Conservation (phyloP, 441 rosid genomes). For the Hura crepitans region DNA sequence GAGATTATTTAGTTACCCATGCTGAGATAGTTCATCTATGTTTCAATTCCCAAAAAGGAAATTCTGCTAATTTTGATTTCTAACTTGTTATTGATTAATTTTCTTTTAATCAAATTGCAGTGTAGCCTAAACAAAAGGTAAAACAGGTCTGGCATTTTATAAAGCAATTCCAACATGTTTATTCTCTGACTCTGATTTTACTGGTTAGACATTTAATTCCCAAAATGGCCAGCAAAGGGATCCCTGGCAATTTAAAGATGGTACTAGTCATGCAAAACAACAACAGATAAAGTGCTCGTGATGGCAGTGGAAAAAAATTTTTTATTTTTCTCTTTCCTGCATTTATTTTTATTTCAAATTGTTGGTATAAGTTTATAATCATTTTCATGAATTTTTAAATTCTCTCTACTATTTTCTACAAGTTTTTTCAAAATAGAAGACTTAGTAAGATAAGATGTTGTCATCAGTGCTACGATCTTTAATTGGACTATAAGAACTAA, state of each 20-base stretch:
- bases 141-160: constrained; percentile 86
- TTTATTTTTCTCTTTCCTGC: too few species aligned
- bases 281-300: constrained; percentile 33
- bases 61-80: constrained; percentile 36
- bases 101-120: constrained; percentile 36
- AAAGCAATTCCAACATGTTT: constrained; percentile 52
- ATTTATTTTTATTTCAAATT: too few species aligned
- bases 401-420: too few species aligned
- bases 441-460: too few species aligned
- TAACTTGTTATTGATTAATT: neutral
- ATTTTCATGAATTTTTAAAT: too few species aligned
- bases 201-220: constrained; percentile 66
- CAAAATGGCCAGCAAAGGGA: constrained; percentile 24
- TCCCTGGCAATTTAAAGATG: constrained; percentile 19
- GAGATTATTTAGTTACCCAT: constrained; percentile 25
- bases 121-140: constrained; percentile 79
- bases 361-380: too few species aligned
- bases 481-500: too few species aligned
- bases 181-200: constrained; percentile 68
- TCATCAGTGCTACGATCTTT: too few species aligned
- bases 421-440: too few species aligned
- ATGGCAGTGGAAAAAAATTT: too few species aligned
- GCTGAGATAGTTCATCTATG: neutral
- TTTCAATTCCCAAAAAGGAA: constrained; percentile 45
- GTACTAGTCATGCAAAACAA: constrained; percentile 29